A percentile compares a stretch with the other conserved stretches of the same genome.
Evolutionary conservation across 2,329 filamentous ascomycete species (phyloP).

Genomic region (Pestalotiopsis sp.): DNA sequence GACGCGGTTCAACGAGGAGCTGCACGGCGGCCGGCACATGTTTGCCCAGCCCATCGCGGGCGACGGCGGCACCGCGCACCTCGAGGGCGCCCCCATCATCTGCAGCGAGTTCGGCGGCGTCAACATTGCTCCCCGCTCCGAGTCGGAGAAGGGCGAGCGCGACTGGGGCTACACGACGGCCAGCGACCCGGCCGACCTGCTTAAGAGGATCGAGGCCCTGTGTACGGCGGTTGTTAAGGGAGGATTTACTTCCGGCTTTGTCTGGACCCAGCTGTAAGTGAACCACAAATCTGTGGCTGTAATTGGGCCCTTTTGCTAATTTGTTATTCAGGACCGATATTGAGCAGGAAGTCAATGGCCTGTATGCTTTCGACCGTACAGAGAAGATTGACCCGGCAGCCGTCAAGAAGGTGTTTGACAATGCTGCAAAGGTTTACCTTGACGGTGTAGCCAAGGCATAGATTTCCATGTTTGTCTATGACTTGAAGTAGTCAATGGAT

Average conservation of each 20-base stretch:
- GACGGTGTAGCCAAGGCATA: conserved; percentile 24
- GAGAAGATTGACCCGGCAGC: conserved; percentile 61
- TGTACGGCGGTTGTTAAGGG: conserved; percentile 59
- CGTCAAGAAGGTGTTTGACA: conserved; percentile 61
- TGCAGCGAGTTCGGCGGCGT: conserved; percentile 72
- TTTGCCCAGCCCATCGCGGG: conserved; percentile 52
- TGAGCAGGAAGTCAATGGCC: conserved; percentile 70
- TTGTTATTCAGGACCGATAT: conserved; percentile 48
- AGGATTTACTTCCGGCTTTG: conserved; percentile 63
- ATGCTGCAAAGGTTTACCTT: conserved; percentile 51
- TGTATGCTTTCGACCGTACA: conserved; percentile 65
- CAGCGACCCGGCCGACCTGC: conserved; percentile 59
- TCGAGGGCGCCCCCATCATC: conserved; percentile 60
- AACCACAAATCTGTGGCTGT: not conserved
- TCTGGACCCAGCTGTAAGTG: conserved; percentile 67
- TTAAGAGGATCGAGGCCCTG: conserved; percentile 60
- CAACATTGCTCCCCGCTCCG: conserved; percentile 59
- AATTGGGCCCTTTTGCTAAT: not conserved
- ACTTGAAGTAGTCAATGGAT: not conserved
- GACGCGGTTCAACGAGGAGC: conserved; percentile 55
- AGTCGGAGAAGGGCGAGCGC: conserved; percentile 41
- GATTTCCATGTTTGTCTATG: no score
- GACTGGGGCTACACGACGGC: conserved; percentile 74
- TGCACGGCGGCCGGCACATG: conserved; percentile 49
- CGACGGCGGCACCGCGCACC: conserved; percentile 55